Base-by-base conservation (phyloP, 208 protist species). In the Giardia muris region DNA sequence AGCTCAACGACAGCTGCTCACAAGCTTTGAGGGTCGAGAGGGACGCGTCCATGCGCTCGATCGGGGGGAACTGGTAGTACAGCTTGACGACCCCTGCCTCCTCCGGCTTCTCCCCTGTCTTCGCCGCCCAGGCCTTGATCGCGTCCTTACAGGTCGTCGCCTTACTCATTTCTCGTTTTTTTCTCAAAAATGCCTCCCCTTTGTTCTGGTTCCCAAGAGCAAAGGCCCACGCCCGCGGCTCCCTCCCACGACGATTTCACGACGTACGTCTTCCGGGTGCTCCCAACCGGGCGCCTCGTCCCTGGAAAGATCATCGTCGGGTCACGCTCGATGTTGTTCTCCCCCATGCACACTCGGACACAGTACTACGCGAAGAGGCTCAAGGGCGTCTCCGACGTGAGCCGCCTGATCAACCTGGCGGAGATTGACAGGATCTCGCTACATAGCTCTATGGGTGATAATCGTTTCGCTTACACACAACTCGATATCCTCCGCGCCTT, bases 31-130 rank as follows among this genome's bases (percentile, higher is more conserved):
- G 86, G 42, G 86, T 89, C 42, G 4, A 89, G 42, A 89, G 86
- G 42, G 86, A 89, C 42, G 86, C 86, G 42, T 89, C 86, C 86
- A 89, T 89, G n/a, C 42, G 4, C 4, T 89, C 86, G 3, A 89
- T 89, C n/a, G 86, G 86, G 42, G 86, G 86, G 42, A 46, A 89
- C 86, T 89, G 42, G 86, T 89, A 89, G 42, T 45, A 89, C 4
- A 89, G 86, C 42, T 46, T 46, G 42, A 89, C 42, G 19, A 46
- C 86, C 42, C 45, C 42, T 10, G 42, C 22, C 86, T 89, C 86
- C 42, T 89, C 86, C 3, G 86, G 86, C 42, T 89, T 89, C 3
- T 89, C 19, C n/a, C 22, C 42, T 45, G 42, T 44, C 42, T 89
- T 89, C 4, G 4, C 22, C 19, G 86, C 86, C 4, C 42, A 89